Base-by-base conservation (phyloP, 164 flowering plant genomes). In the Tinospora cordifolia region DNA sequence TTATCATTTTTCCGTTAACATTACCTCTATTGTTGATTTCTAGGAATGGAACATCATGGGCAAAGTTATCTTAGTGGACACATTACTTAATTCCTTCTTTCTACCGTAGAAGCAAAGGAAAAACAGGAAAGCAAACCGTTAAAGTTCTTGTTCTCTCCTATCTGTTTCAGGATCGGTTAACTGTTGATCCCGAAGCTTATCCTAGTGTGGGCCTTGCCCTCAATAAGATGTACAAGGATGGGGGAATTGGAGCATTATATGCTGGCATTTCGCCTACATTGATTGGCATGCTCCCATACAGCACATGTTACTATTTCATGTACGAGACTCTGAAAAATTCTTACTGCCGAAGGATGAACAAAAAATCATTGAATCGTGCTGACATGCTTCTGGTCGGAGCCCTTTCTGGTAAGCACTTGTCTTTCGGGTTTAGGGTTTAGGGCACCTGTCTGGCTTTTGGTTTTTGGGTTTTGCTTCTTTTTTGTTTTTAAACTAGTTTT, bases 231-330 rank as follows among this genome's bases (percentile, higher is more conserved):
- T 87, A 83, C 80, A 83, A 79, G 77, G 90, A 89, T 63, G 93
- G 91, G 71, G 97, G 97, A 10, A 44, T 87, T 69, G 86, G 93
- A 65, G 88, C 78, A 26, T 81, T 92, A 49, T 94, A 94, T 80
- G 83, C 98, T 21, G 99, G 99, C 15, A 34, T 94, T 62, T 77
- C 78, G 14, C 98, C 98, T 6, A 94, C 98, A 19, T 80, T 94
- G 58, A 79, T 92, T 39, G 99, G 99, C 63, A 92, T 94, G 97
- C 93, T 94, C 57, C 99, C 99, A 0, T 94, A 94, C 80, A 92
- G 97, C 73, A 90, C 99, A 0, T 88, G 98, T 72, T 90, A 85
- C 79, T 94, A 94, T 78, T 94, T 89, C 78, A 84, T 92, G 92
- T 94, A 94, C 19, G 99, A 94, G 76, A 86, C 84, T 30, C 69